Conservation (phyloP, 1,284 basidiomycete species). For the Pisolithus thermaeus region DNA sequence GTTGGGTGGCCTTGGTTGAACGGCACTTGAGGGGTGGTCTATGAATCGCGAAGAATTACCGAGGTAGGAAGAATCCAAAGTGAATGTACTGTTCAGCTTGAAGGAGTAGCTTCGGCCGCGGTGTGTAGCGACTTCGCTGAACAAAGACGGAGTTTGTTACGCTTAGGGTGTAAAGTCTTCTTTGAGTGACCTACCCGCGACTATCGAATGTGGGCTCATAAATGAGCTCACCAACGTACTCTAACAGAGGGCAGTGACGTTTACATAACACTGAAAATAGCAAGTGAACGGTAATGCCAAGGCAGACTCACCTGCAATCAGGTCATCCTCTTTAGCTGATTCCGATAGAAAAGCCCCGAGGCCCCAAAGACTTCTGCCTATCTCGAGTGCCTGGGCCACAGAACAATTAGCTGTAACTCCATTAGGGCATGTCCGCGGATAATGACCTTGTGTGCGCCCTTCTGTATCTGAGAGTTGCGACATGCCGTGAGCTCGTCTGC, state of each 20-base stretch:
- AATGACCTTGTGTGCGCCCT: slow-evolving; percentile 20
- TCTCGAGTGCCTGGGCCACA: slow-evolving; percentile 25
- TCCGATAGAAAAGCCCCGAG: slow-evolving; percentile 38
- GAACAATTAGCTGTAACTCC: neutral
- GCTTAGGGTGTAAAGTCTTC: neutral
- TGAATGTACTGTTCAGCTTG: slow-evolving; percentile 34
- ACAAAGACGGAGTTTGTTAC: neutral
- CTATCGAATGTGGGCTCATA: slow-evolving; percentile 23
- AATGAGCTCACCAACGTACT: slow-evolving; percentile 43
- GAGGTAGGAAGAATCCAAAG: slow-evolving; percentile 45
- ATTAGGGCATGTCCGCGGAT: neutral
- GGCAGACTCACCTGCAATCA: slow-evolving; percentile 33
- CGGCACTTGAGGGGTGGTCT: slow-evolving; percentile 39
- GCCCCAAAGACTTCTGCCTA: slow-evolving; percentile 35
- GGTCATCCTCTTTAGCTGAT: slow-evolving; percentile 23
- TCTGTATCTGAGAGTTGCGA: slow-evolving; percentile 28
- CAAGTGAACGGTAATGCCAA: neutral
- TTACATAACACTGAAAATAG: neutral
- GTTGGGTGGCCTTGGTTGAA: slow-evolving; percentile 29
- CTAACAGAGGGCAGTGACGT: slow-evolving; percentile 21
- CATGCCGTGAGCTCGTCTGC: slow-evolving; percentile 20
- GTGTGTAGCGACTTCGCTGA: slow-evolving; percentile 20
- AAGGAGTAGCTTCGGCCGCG: slow-evolving; percentile 54
- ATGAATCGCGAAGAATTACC: slow-evolving; percentile 58
- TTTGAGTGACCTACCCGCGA: slow-evolving; percentile 36